Conservation (phyloP, 441 rosid genomes). For the Erodium texanum region DNA sequence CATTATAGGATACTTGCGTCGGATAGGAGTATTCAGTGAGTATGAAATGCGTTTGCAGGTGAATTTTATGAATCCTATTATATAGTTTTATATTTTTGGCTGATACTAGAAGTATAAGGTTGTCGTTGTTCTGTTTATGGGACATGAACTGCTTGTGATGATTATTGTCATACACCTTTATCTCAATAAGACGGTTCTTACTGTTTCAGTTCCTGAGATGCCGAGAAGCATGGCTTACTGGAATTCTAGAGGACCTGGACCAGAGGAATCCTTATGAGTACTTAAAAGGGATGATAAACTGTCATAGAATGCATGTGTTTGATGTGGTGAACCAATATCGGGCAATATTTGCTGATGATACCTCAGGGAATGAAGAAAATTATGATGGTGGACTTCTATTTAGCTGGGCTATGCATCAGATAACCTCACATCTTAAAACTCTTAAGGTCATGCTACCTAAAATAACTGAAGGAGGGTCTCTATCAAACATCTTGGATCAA, state of each 20-base stretch:
- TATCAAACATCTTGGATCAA: constrained; percentile 85
- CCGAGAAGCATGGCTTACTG: constrained; percentile 94
- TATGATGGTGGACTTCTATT: constrained; percentile 89
- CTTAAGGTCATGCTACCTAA: constrained; percentile 87
- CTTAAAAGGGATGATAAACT: constrained; percentile 89
- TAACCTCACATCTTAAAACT: constrained; percentile 86
- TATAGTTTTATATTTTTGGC: background rate
- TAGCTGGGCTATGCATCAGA: constrained; percentile 98
- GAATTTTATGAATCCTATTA: constrained; percentile 12
- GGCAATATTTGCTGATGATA: constrained; percentile 91
- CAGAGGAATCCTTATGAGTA: constrained; percentile 82
- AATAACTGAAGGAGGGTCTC: constrained; percentile 88
- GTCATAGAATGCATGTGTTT: constrained; percentile 82
- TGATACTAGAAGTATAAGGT: background rate
- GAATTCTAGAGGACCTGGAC: constrained; percentile 86
- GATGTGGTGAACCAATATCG: constrained; percentile 95
- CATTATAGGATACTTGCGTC: constrained; percentile 79
- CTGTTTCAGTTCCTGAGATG: constrained; percentile 73
- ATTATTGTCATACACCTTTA: constrained; percentile 10
- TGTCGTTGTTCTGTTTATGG: background rate
- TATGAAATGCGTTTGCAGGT: constrained; percentile 93
- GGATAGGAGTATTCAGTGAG: constrained; percentile 84
- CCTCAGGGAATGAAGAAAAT: constrained; percentile 89
- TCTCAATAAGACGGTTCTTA: constrained; percentile 16
- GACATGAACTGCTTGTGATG: constrained; percentile 15